Conservation (phyloP, 169 alveolate species). For the Plasmodium gaboni region DNA sequence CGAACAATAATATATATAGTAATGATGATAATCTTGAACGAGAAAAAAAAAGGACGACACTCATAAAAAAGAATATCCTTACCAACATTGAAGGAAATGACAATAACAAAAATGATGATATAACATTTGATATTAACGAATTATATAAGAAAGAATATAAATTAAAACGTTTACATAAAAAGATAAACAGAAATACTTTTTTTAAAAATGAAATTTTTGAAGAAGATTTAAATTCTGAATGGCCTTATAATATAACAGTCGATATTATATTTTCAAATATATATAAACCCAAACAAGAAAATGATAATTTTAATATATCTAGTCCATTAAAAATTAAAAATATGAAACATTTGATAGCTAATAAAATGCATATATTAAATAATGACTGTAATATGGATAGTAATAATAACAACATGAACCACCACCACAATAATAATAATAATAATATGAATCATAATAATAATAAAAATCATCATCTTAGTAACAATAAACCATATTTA, state of each 20-base stretch:
- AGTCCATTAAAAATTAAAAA: constrained; percentile 50
- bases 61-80: background rate
- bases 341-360: constrained; percentile 44
- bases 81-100: background rate
- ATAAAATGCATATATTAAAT: constrained; percentile 44
- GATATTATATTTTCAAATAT: constrained; percentile 49
- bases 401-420: background rate
- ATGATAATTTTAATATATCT: constrained; percentile 12
- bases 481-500: constrained; percentile 2
- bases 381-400: background rate
- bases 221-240: constrained; percentile 35
- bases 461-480: too few species aligned
- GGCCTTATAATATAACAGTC: constrained; percentile 53
- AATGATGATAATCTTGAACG: background rate
- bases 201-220: constrained; percentile 12
- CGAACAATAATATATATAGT: background rate
- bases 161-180: background rate
- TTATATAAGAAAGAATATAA: constrained; percentile 13
- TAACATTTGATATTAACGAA: constrained; percentile 3
- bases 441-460: background rate
- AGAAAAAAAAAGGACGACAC: background rate
- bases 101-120: background rate
- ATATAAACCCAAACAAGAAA: constrained; percentile 21
- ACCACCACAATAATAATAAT: too few species aligned
- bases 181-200: background rate